Percentiles rank a stretch among this genome's conserved stretches.
phyloP scores from a whole-genome alignment of 129 eudicot species.

The Chrysanthemum seticuspe region DNA sequence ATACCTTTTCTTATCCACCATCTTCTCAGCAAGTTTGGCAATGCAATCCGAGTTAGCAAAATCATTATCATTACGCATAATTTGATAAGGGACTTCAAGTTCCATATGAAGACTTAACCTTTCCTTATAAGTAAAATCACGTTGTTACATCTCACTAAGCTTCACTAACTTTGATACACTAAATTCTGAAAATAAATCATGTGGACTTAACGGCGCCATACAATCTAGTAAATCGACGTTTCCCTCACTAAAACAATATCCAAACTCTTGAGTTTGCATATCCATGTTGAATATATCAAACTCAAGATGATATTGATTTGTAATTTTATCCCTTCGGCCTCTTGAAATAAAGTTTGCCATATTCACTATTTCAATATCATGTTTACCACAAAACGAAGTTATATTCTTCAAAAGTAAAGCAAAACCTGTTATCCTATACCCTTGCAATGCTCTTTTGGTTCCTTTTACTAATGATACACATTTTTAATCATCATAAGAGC shows the following conservation, averaged over 20 bases:
- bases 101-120: neutral
- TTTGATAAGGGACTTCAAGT: neutral
- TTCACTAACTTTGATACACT: neutral
- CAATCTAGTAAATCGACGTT: neutral
- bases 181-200: neutral
- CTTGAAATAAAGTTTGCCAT: neutral
- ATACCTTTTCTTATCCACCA: too few relatives aligned
- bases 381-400: neutral
- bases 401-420: too few relatives aligned
- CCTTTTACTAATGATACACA: neutral
- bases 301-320: neutral
- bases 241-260: neutral
- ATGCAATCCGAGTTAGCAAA: too few relatives aligned
- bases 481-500: too few relatives aligned
- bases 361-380: neutral
- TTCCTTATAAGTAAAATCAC: neutral
- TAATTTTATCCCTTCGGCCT: neutral
- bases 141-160: neutral
- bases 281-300: neutral
- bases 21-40: too few relatives aligned
- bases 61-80: too few relatives aligned
- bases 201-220: neutral
- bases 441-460: neutral
- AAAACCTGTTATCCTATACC: too few relatives aligned
- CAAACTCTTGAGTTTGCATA: slow-evolving; percentile 4